Base-by-base conservation (phyloP, 257 asterid species). In the Plantago elongata region DNA sequence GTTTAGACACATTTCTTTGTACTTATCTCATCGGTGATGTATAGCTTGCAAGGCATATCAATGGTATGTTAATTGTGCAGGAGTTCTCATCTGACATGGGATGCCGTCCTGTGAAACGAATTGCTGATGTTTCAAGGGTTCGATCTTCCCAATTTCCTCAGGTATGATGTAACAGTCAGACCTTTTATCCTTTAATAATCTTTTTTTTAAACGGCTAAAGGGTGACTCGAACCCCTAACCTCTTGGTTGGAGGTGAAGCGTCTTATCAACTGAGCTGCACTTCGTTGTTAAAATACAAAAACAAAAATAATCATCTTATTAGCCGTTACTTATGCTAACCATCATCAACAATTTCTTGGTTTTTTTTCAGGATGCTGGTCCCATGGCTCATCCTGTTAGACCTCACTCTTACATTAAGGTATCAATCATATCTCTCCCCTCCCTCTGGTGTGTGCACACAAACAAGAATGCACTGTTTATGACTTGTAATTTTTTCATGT, bases 61-160 rank as follows among this genome's bases (percentile, higher is more conserved):
- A 30, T 56, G 40, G 45, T 42, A 1, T 54, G 43, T 44, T 38
- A 12, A 18, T 54, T 58, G 66, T 64, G 48, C 77, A 88, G 95
- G 96, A 83, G 72, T 88, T 88, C 71, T 88, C 96, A 11, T 83
- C 96, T 62, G 95, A 88, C 69, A 64, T 88, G 96, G 96, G 95
- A 45, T 83, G 89, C 80, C 89, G 95, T 67, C 69, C 92, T 3
- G 96, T 88, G 58, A 79, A 83, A 77, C 83, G 95, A 60, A 88
- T 88, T 54, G 85, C 79, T 13, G 95, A 85, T 71, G 96, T 88
- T 66, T 85, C 88, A 40, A 76, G 50, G 72, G 89, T 88, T 65
- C 79, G 96, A 67, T 75, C 54, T 60, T 78, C 73, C 71, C 96
- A 88, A 68, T 88, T 75, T 77, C 90, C 96, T 49, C 91, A 88